These are phyloP conservation scores for Microsporum ferrugineum DNA, from an alignment of 2,329 filamentous ascomycete species.

Conservation along the genomic window DNA sequence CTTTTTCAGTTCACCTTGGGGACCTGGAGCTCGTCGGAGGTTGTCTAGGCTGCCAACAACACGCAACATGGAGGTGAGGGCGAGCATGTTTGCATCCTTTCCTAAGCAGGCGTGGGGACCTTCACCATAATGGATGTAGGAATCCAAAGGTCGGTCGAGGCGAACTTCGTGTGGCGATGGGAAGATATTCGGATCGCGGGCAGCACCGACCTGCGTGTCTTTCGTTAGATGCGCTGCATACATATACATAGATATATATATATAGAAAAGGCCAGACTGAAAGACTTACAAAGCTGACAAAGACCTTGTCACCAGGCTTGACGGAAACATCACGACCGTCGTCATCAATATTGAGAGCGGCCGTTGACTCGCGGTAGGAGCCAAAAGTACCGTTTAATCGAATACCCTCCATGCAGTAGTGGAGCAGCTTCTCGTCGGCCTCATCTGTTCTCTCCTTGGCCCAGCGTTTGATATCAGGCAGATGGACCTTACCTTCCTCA, in stretches of 20 bases:
- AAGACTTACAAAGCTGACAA: slow-evolving; percentile 46
- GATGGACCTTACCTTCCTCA: slow-evolving; percentile 32
- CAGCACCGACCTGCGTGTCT: slow-evolving; percentile 28
- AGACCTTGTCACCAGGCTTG: slow-evolving; percentile 32
- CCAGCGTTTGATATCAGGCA: slow-evolving; percentile 34
- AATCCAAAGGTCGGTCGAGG: slow-evolving; percentile 30
- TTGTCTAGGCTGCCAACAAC: slow-evolving; percentile 35
- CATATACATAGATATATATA: slow-evolving; percentile 29
- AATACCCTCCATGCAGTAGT: slow-evolving; percentile 20
- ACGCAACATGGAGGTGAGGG: slow-evolving; percentile 34
- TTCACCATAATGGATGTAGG: slow-evolving; percentile 37
- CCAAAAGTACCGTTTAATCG: slow-evolving; percentile 44
- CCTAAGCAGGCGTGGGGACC: slow-evolving; percentile 40
- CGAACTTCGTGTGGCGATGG: slow-evolving; percentile 33
- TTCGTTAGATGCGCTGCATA: slow-evolving; percentile 48
- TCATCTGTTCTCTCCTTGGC: slow-evolving; percentile 27
- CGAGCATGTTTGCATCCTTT: slow-evolving; percentile 32
- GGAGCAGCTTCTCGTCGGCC: slow-evolving; percentile 16
- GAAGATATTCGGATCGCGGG: slow-evolving; percentile 31
- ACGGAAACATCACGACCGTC: slow-evolving; percentile 34
- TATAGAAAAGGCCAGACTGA: slow-evolving; percentile 41
- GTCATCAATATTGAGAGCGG: slow-evolving; percentile 25
- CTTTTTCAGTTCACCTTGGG: slow-evolving; percentile 38
- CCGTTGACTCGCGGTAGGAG: slow-evolving; percentile 38
- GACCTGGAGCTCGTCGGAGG: slow-evolving; percentile 37